Conservation (phyloP, 2,329 filamentous ascomycete genomes). For the Biscogniauxia sp. region DNA sequence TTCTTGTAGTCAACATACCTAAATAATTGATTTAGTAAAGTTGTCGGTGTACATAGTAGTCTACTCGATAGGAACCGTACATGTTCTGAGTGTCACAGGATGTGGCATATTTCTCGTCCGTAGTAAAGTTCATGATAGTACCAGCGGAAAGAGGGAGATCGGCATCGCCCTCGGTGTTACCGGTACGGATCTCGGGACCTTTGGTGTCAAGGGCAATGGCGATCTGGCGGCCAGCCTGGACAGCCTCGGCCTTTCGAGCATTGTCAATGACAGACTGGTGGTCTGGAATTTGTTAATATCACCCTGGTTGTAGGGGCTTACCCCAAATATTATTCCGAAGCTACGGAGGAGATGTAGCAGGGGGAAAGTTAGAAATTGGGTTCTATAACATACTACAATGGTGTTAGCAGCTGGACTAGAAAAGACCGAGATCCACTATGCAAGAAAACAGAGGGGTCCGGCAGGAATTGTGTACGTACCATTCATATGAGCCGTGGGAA, state of each 20-base stretch:
- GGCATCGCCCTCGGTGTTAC: conserved; percentile 75
- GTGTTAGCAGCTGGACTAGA: neutral
- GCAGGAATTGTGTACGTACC: neutral
- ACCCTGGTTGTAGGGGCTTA: neutral
- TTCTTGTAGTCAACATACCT: conserved; percentile 99
- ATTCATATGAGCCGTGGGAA: conserved; percentile 85
- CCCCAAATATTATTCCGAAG: neutral
- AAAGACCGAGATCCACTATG: neutral
- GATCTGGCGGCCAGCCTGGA: conserved; percentile 77
- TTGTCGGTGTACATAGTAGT: conserved; percentile 71
- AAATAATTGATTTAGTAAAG: conserved; percentile 7
- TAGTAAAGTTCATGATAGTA: conserved; percentile 90
- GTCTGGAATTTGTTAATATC: conserved; percentile 39
- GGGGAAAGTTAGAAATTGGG: neutral
- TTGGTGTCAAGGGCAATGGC: conserved; percentile 88
- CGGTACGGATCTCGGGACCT: conserved; percentile 61
- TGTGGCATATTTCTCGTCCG: conserved; percentile 87
- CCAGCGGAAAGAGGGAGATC: conserved; percentile 86
- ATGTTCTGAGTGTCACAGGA: conserved; percentile 88
- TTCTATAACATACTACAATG: neutral
- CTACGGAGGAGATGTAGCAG: neutral
- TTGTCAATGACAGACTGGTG: conserved; percentile 98
- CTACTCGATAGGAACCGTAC: conserved; percentile 49
- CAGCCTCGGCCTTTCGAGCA: conserved; percentile 79
- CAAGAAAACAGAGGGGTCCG: neutral